Evolutionary conservation across 1,139 yeast species (phyloP).

Genomic region (Hyphopichia khmerensis): DNA sequence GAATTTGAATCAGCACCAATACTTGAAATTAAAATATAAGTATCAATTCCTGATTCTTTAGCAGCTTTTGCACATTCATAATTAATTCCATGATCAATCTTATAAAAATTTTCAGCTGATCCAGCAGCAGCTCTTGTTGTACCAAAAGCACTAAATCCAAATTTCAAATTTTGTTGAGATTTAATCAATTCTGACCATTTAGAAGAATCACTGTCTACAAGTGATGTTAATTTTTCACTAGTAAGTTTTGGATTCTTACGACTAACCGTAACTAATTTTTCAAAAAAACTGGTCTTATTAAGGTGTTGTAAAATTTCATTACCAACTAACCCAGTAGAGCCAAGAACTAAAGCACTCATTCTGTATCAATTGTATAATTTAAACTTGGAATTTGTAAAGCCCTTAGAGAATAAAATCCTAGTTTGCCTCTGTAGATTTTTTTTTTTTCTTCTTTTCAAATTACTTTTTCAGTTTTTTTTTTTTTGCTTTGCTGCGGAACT

Average conservation of each 20-base stretch:
- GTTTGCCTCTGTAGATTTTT: too few species aligned
- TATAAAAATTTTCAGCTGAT: conserved; percentile 59
- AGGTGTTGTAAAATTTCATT: conserved; percentile 41
- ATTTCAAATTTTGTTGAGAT: conserved; percentile 15
- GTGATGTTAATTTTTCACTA: conserved; percentile 21
- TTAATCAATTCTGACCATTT: conserved; percentile 40
- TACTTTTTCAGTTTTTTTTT: too few species aligned
- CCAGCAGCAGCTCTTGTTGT: conserved; percentile 75
- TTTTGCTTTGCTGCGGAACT: too few species aligned
- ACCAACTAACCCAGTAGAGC: conserved; percentile 67
- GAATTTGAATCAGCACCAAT: conserved; percentile 57
- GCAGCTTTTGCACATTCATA: conserved; percentile 67
- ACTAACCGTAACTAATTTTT: conserved; percentile 43
- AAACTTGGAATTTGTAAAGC: too few species aligned
- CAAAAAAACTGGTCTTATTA: conserved; percentile 24
- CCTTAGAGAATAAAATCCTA: too few species aligned
- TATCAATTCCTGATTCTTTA: conserved; percentile 59
- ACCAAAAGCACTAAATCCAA: conserved; percentile 66
- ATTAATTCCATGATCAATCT: conserved; percentile 71
- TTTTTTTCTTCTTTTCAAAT: too few species aligned
- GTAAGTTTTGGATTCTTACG: conserved; percentile 34
- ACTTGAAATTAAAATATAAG: conserved; percentile 64
- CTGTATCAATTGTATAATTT: conserved; percentile 5
- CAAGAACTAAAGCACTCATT: conserved; percentile 39
- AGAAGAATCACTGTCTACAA: conserved; percentile 35